Conservation (phyloP, 2,329 filamentous ascomycete species). For the Fusarium tupiense region DNA sequence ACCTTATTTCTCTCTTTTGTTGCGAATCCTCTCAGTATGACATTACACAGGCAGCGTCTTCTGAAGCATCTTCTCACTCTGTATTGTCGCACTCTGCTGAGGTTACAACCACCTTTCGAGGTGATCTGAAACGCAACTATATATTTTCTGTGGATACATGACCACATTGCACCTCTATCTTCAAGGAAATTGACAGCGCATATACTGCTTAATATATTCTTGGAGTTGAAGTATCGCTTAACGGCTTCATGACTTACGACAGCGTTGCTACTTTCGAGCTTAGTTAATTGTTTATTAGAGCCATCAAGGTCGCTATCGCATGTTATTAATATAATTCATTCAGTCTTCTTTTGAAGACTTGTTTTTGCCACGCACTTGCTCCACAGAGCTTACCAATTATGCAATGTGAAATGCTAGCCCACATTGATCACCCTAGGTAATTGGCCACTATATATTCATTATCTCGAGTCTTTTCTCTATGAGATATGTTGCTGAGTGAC, state of each 20-base stretch:
- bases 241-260: background rate
- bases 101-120: background rate
- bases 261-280: background rate
- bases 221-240: rapidly evolving
- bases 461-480: background rate
- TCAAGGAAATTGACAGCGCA: rapidly evolving
- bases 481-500: background rate
- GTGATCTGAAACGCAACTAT: rapidly evolving
- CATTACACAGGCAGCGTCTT: background rate
- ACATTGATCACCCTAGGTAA: too few species aligned
- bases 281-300: rapidly evolving
- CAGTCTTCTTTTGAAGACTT: background rate
- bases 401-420: too few species aligned
- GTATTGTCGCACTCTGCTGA: background rate
- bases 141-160: background rate
- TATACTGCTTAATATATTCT: too few species aligned
- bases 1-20: too few species aligned
- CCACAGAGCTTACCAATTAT: too few species aligned
- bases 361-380: background rate
- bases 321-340: background rate
- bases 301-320: background rate
- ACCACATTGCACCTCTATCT: background rate
- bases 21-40: background rate
- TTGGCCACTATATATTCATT: rapidly evolving
- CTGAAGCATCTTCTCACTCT: too few species aligned